Base-by-base conservation (phyloP, 2,329 filamentous ascomycete species). In the Botrytis byssoidea region DNA sequence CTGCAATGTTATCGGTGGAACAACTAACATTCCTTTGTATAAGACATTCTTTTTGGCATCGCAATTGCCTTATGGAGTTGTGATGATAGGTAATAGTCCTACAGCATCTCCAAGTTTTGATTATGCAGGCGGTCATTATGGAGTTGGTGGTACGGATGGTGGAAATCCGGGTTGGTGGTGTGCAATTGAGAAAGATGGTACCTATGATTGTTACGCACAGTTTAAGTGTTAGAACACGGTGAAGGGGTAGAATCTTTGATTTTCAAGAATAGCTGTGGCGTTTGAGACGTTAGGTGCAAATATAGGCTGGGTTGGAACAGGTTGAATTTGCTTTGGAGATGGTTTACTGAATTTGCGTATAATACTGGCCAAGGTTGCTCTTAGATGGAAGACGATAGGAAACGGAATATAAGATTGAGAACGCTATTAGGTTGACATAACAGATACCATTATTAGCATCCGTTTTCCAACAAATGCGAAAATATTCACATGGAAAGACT, bases 101-200 rank as follows among this genome's bases (percentile, higher is more conserved):
- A 73, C 71, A 8, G 71, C 71, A n/a, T 73, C 71, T 18, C 71
- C 71, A 32, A 69, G 64, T 16, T 73, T 73, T 29, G 51, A 40
- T 25, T 73, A 73, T 69, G 71, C 71, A 22, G 71, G 71, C 5
- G 71, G 71, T 3, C 40, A 69, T 32, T 73, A 69, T 63, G 71
- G 71, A 25, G 71, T 73, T 51, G 71, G 64, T 42, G 71, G 71
- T 57, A 69, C 66, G 48, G 66, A 69, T 48, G 64, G 71, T 48
- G 71, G 71, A 25, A 73, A 69, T 40, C 71, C 71, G 32, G 71
- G 71, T 29, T 73, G 71, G 71, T 73, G 71, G 71, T 73, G 71
- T 69, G 64, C 51, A 12, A 69, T 73, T 42, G 64, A 69, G 51
- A 35, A 25, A 51, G 64, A 73, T 69, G 71, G 71, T 14, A 69